Evolutionary conservation across 768 basidiomycete species (phyloP).

Genomic region (Hygrocybe punicea): DNA sequence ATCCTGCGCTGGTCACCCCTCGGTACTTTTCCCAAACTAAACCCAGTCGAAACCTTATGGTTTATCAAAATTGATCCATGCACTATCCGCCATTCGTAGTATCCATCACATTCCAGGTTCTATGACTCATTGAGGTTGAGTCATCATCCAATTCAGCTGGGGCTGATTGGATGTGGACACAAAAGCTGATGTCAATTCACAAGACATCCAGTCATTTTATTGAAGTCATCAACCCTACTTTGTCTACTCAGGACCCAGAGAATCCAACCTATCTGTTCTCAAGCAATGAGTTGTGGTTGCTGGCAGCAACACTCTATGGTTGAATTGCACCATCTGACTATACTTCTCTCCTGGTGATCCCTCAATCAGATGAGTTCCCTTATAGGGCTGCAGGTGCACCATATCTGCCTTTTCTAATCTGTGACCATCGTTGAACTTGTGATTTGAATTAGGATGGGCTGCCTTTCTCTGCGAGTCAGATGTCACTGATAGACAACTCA

Average conservation of each 20-base stretch:
- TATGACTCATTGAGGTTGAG: neutral
- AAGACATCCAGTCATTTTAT: slow-evolving; percentile 18
- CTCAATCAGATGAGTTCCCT: slow-evolving; percentile 11
- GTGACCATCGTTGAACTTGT: neutral
- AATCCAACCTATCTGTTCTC: slow-evolving; percentile 23
- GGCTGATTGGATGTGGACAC: slow-evolving; percentile 28
- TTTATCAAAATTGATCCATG: neutral
- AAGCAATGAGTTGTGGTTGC: slow-evolving; percentile 16
- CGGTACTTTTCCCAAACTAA: no score
- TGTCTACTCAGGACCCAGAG: slow-evolving; percentile 6
- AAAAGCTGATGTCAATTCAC: neutral
- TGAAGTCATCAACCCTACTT: slow-evolving; percentile 23
- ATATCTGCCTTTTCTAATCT: neutral
- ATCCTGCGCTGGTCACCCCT: no score
- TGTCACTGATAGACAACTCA: neutral
- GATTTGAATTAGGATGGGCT: slow-evolving; percentile 14
- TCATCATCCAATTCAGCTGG: slow-evolving; percentile 9
- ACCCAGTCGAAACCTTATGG: no score
- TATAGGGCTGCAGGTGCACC: slow-evolving; percentile 20
- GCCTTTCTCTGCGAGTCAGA: slow-evolving; percentile 20
- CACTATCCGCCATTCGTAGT: neutral
- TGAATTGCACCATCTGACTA: slow-evolving; percentile 8
- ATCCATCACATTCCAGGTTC: neutral
- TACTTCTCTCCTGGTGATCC: slow-evolving; percentile 14
- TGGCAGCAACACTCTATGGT: slow-evolving; percentile 19